A percentile compares a stretch with the other conserved stretches of the same genome.
These are phyloP conservation scores for carrot (Daucus carota) DNA, from an alignment of 129 eudicot genomes.

Conservation along the genomic window DNA sequence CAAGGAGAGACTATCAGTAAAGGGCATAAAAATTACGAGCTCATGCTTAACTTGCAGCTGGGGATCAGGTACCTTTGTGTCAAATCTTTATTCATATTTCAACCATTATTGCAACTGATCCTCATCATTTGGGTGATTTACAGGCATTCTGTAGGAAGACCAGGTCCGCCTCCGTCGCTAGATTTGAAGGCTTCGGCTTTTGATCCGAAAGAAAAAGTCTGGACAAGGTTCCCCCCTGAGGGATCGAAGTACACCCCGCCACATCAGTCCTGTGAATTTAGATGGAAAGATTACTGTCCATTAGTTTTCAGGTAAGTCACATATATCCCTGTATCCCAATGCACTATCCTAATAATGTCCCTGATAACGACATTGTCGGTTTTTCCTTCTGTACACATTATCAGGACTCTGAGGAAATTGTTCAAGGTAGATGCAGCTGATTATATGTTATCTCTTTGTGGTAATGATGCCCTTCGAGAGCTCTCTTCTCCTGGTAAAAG, in stretches of 20 bases:
- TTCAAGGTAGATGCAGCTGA: constrained; percentile 99
- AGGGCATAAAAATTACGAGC: constrained; percentile 65
- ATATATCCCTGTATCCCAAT: not conserved
- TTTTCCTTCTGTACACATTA: not conserved
- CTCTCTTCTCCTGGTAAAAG: constrained; percentile 97
- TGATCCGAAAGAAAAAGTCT: constrained; percentile 57
- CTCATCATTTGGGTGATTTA: not conserved
- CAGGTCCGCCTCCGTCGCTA: constrained; percentile 57
- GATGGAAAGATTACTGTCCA: constrained; percentile 75
- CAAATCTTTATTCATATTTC: not conserved
- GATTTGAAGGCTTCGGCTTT: constrained; percentile 69
- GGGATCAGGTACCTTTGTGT: constrained; percentile 46
- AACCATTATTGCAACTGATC: not conserved
- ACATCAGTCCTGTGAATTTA: constrained; percentile 53
- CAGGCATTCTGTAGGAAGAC: constrained; percentile 77
- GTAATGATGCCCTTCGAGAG: constrained; percentile 82
- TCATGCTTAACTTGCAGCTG: constrained; percentile 63
- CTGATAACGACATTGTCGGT: not conserved
- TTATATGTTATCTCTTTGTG: constrained; percentile 94
- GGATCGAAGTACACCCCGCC: constrained; percentile 75
- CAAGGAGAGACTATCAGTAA: constrained; percentile 56
- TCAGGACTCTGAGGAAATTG: constrained; percentile 79
- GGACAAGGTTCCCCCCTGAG: constrained; percentile 72
- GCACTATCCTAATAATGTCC: not conserved
- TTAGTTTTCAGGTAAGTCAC: constrained; percentile 57